A percentile compares a stretch with the other conserved stretches of the same genome.
Conservation (phyloP, 257 asterid species). For the Jacaranda copaia region DNA sequence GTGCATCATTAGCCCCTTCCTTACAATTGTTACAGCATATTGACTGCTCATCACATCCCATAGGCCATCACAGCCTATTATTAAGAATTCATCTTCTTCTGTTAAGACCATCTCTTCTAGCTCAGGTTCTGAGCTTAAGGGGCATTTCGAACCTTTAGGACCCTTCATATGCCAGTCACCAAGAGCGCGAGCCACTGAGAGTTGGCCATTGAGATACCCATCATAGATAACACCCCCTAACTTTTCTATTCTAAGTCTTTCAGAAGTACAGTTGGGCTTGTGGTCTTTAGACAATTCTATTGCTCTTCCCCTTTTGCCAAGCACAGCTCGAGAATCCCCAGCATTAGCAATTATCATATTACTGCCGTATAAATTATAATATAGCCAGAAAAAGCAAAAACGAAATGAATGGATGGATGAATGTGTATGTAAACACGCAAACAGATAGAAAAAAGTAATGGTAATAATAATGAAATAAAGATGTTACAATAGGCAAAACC, state of each 20-base stretch:
- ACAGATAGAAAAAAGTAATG: background rate
- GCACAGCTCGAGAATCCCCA: conserved; percentile 90
- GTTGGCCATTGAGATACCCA: conserved; percentile 90
- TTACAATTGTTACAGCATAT: conserved; percentile 81
- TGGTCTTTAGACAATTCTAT: conserved; percentile 83
- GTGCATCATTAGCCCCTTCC: conserved; percentile 82
- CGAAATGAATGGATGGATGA: background rate
- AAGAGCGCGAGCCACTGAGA: conserved; percentile 86
- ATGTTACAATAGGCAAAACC: background rate
- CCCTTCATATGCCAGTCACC: conserved; percentile 98
- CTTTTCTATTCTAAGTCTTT: conserved; percentile 73
- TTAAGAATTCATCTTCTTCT: conserved; percentile 87
- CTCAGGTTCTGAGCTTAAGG: conserved; percentile 84
- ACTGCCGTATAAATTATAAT: conserved; percentile 42
- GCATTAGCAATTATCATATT: conserved; percentile 79
- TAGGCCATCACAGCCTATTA: conserved; percentile 86
- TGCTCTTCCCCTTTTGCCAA: conserved; percentile 85
- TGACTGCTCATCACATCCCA: conserved; percentile 98
- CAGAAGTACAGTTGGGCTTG: conserved; percentile 79
- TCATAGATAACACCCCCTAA: conserved; percentile 82
- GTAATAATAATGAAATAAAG: background rate
- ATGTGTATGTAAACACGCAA: background rate
- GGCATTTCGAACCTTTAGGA: conserved; percentile 65
- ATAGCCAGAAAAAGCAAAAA: background rate
- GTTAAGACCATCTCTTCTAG: conserved; percentile 65